Conservation (phyloP, 768 basidiomycete species). For the Panaeolus papilionaceus region DNA sequence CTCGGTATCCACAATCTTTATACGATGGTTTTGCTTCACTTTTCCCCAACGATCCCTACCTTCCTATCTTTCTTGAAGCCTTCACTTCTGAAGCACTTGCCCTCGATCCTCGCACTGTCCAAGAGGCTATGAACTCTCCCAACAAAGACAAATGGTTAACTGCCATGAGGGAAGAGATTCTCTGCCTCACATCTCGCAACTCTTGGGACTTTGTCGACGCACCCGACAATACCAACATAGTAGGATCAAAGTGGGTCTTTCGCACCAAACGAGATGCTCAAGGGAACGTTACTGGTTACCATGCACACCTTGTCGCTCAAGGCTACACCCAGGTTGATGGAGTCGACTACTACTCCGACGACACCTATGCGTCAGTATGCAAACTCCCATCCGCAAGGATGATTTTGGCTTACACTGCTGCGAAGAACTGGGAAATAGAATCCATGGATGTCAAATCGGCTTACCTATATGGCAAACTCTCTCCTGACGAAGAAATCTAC, state of each 20-base stretch:
- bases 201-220: conserved; percentile 12
- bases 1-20: not conserved
- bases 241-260: conserved; percentile 40
- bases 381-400: conserved; percentile 6
- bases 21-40: not conserved
- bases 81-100: too few species aligned
- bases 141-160: not conserved
- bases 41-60: not conserved
- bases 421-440: conserved; percentile 20
- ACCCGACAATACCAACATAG: conserved; percentile 26
- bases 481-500: conserved; percentile 37
- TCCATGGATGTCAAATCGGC: conserved; percentile 24
- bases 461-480: conserved; percentile 26
- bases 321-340: conserved; percentile 37
- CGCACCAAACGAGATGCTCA: conserved; percentile 35
- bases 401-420: conserved; percentile 15
- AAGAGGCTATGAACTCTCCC: not conserved
- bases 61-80: not conserved
- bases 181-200: not conserved
- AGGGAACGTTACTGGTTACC: conserved; percentile 33
- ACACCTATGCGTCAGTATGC: conserved; percentile 35
- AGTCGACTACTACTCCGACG: conserved; percentile 37
- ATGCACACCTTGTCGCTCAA: conserved; percentile 34
- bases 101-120: too few species aligned
- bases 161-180: not conserved